Base-by-base conservation (phyloP, 108 stramenopile species). In the Skeletonema potamos region DNA sequence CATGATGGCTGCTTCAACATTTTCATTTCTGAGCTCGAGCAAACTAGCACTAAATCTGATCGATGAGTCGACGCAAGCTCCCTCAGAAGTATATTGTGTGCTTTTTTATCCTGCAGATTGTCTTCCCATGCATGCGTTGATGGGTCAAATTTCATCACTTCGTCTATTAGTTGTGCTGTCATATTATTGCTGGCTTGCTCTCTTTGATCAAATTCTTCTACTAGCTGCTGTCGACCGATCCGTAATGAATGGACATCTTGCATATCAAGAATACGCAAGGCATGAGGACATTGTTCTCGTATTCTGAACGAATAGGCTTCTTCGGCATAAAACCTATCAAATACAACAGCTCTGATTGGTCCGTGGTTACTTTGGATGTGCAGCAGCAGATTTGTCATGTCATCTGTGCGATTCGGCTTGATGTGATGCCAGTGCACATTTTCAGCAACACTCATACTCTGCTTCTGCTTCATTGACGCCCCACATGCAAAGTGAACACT, bases 161-260 rank as follows among this genome's bases (percentile, higher is more conserved):
- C 37, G 13, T 74, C 62, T 33, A 66, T 66, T 2, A 66, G 13
- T 48, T 46, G 30, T 4, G 29, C 13, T 34, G 70, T 56, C 76
- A 66, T 72, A 15, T 30, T 12, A 0, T 4, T 29, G 2, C 6
- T 59, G 17, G 12, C 55, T 8, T 28, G 29, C 56, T 62, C 13
- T 18, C 20, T 11, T 20, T 18, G 27, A 54, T 63, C 68, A 32
- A 27, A 56, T 54, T 78, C 54, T 62, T 82, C 58, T 2, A 88
- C 82, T 10, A 84, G 24, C 28, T 24, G 57, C 59, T 92, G 86
- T 20, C 91, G 75, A 0, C 62, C 64, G 27, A 56, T 15, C 26
- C 93, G 76, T 48, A 95, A 66, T 32, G 85, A 76, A 80, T 95
- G 93, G 69, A 92, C 73, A 72, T 95, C 93, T 73, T 95, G 93